Base-by-base conservation (phyloP, 2,329 filamentous ascomycete genomes). In the Hawksworthiomyces lignivorus region DNA sequence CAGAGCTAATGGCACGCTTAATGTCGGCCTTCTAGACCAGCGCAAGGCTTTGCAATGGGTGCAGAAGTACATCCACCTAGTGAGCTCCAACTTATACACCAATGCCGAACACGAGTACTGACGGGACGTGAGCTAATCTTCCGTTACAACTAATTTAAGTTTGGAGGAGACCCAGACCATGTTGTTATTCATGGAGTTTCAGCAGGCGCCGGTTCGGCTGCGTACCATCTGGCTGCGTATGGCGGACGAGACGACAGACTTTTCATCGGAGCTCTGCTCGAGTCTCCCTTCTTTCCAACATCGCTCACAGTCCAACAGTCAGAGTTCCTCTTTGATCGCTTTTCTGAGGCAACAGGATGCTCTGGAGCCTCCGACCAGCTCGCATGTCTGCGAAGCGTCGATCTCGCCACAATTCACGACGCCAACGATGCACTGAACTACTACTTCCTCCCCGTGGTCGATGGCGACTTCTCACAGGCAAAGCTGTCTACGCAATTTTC, bases 21-120 rank as follows among this genome's bases (percentile, higher is more conserved):
- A 84, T 50, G 74, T 62, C 3, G 80, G 80, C 0, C 56, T 83
- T 3, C 62, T 80, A 3, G 79, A 84, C 48, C 77, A 82, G 57
- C 64, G 75, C 8, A 65, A 71, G 11, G 62, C 71, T 2, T 57
- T 83, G 18, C 52, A 72, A 36, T 83, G 80, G 79, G 68, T 81
- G 0, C 67, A 75, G 47, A 58, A 70, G 24, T 62, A 83, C 41
- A 79, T 83, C 29, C 52, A 56, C 22, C 57, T 70, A 56, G 67
- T 67, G 52, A 7, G 43, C 29, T 9, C 26, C 11, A 20, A n/a
- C n/a, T n/a, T n/a, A n/a, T n/a, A n/a, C n/a, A n/a, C n/a, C n/a
- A n/a, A n/a, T n/a, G n/a, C n/a, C n/a, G n/a, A n/a, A n/a, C n/a
- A n/a, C n/a, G n/a, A n/a, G n/a, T n/a, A n/a, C n/a, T n/a, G n/a